Evolutionary conservation across 371 early-diverging fungal species (phyloP).

Genomic region (Mucor indicus): DNA sequence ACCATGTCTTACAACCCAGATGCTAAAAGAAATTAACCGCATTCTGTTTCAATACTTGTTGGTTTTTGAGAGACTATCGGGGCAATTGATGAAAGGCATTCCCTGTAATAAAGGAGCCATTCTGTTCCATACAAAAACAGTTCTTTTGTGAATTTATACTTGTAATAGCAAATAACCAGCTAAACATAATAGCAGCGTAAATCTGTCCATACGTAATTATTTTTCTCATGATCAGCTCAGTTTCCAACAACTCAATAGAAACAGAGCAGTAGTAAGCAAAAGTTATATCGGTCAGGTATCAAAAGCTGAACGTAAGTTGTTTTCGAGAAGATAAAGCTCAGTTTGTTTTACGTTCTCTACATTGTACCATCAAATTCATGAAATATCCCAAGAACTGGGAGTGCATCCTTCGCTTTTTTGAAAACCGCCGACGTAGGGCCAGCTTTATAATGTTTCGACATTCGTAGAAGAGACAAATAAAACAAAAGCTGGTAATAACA

Average conservation of each 20-base stretch:
- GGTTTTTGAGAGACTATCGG: slow-evolving; percentile 68
- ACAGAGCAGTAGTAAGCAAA: slow-evolving; percentile 60
- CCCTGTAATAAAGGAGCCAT: slow-evolving; percentile 55
- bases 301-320: slow-evolving; percentile 62
- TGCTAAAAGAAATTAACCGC: slow-evolving; percentile 73
- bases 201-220: slow-evolving; percentile 36
- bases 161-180: slow-evolving; percentile 51
- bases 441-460: slow-evolving; percentile 73
- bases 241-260: slow-evolving; percentile 53
- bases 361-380: slow-evolving; percentile 61
- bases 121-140: slow-evolving; percentile 79
- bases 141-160: slow-evolving; percentile 86
- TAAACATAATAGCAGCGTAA: slow-evolving; percentile 38
- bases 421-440: slow-evolving; percentile 72
- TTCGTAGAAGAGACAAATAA: slow-evolving; percentile 63
- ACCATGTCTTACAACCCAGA: slow-evolving; percentile 90
- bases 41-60: slow-evolving; percentile 70
- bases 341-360: no score
- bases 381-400: slow-evolving; percentile 69
- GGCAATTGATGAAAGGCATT: slow-evolving; percentile 65
- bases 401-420: slow-evolving; percentile 79
- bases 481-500: slow-evolving; percentile 70
- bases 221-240: slow-evolving; percentile 32
- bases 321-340: no score
- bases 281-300: slow-evolving; percentile 62